Evolutionary conservation across 441 rosid species (phyloP), one percentile per base, ranked within the genome.

Genomic region (Cnidoscolus chayamansa): DNA sequence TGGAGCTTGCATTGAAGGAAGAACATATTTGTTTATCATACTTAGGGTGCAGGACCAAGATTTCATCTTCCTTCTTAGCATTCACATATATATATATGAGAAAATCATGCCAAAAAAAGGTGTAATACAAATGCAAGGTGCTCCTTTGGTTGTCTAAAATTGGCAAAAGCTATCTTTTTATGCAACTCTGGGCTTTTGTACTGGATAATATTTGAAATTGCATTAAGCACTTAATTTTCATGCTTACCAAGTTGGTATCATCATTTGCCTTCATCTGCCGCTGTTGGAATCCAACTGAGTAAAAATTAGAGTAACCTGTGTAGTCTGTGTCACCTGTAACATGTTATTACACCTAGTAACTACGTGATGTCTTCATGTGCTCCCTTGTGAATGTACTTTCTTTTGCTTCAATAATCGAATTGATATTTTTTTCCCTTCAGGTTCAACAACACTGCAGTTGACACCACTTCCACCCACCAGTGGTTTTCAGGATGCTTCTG

Each of bases 361-460:
- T 25, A 48, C 10, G 51, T 48, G 51, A 48, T 48, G 51, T 40
- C 51, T 48, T 10, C 4, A 1, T 48, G 51, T 48, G 51, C 15
- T 10, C 1, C 13, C 51, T 48, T 10, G 51, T 48, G 13, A 48
- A 9, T 10, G 1, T 48, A 10, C 13, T 48, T 48, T 48, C 15
- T 10, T 16, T 51, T 30, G 7, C 45, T 3, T 7, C 17, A 31
- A 19, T 67, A 15, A 32, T 20, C 30, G 43, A 4, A 7, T 32
- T 60, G 64, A 2, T 30, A 35, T 51, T 10, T 45, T 48, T 71
- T 70, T 5, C 74, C 67, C 65, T 68, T 45, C 80, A 90, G 96
- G 97, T 78, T 76, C 93, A 68, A 66, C 80, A 17, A 85, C 90
- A 10, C 80, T 84, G 78, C 92, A 93, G 75, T 76, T 93, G 84